These are phyloP conservation scores for Termitomyces titanicus DNA, from an alignment of 768 basidiomycete genomes.

Conservation along the genomic window DNA sequence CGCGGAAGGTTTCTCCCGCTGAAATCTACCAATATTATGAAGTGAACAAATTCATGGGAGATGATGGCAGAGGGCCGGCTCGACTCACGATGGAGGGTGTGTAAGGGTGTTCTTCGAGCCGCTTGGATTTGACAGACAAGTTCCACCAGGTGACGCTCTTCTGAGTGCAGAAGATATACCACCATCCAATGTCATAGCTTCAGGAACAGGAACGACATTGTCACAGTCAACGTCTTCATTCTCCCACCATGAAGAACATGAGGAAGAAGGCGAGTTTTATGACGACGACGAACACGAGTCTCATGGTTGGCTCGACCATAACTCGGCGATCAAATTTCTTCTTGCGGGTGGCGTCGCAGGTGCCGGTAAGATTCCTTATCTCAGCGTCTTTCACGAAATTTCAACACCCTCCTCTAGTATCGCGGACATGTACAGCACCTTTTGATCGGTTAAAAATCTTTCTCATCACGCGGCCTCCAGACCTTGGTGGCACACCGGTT, in stretches of 20 bases:
- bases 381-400: conserved; percentile 37
- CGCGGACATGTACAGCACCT: conserved; percentile 93
- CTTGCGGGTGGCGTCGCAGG: conserved; percentile 94
- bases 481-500: conserved; percentile 55
- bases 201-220: conserved; percentile 8
- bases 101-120: conserved; percentile 11
- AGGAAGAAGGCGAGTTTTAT: conserved; percentile 41
- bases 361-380: conserved; percentile 57
- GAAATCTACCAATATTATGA: conserved; percentile 89
- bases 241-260: conserved; percentile 34
- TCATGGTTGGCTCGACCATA: conserved; percentile 58
- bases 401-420: conserved; percentile 53
- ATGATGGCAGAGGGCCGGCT: conserved; percentile 75
- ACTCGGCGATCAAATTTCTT: conserved; percentile 83
- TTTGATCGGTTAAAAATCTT: conserved; percentile 97
- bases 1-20: conserved; percentile 71
- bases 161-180: conserved; percentile 75
- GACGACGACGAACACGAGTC: conserved; percentile 60
- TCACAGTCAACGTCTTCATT: conserved; percentile 8
- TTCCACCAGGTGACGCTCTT: conserved; percentile 64
- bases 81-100: conserved; percentile 89
- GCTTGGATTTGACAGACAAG: conserved; percentile 1
- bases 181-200: conserved; percentile 23
- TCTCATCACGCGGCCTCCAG: conserved; percentile 84
- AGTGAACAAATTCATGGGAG: conserved; percentile 60